These are phyloP conservation scores for Aspergillus floridensis DNA, from an alignment of 2,329 filamentous ascomycete genomes.

Conservation along the genomic window DNA sequence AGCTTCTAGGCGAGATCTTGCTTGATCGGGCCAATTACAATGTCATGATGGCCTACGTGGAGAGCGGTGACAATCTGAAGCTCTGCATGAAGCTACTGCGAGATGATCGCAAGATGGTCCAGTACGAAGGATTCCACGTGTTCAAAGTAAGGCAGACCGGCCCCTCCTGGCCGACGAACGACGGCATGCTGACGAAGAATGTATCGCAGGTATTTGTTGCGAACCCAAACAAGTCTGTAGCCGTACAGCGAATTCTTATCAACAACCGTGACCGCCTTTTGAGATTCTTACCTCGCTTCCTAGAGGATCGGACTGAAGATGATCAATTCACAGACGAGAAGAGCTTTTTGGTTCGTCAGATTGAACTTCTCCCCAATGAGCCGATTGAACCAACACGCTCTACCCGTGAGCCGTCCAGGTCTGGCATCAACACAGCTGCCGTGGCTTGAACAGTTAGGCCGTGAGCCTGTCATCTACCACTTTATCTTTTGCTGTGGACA, in stretches of 20 bases:
- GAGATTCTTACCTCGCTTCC: constrained; percentile 82
- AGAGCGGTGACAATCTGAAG: constrained; percentile 92
- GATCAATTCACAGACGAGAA: constrained; percentile 99
- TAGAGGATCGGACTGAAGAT: constrained; percentile 93
- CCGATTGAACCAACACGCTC: constrained; percentile 38
- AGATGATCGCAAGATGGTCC: constrained; percentile 97
- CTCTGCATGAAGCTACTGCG: constrained; percentile 96
- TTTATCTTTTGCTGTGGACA: background rate
- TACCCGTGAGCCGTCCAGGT: constrained; percentile 25
- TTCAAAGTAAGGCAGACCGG: constrained; percentile 66
- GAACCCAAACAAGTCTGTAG: constrained; percentile 96
- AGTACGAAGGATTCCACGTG: constrained; percentile 98
- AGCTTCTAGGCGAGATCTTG: constrained; percentile 89
- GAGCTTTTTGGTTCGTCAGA: constrained; percentile 94
- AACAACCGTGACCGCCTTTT: constrained; percentile 93
- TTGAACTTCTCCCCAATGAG: constrained; percentile 53
- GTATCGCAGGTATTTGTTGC: constrained; percentile 78
- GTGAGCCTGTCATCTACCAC: background rate
- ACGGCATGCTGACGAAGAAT: constrained; percentile 21
- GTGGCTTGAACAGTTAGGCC: constrained; percentile 22
- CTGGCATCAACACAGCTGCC: constrained; percentile 29
- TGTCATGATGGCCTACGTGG: constrained; percentile 97
- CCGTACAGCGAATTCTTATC: constrained; percentile 90
- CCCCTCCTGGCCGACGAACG: background rate
- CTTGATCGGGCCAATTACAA: constrained; percentile 95